Conservation (phyloP, 2,329 filamentous ascomycete genomes). For the Orbilia ellipsospora region DNA sequence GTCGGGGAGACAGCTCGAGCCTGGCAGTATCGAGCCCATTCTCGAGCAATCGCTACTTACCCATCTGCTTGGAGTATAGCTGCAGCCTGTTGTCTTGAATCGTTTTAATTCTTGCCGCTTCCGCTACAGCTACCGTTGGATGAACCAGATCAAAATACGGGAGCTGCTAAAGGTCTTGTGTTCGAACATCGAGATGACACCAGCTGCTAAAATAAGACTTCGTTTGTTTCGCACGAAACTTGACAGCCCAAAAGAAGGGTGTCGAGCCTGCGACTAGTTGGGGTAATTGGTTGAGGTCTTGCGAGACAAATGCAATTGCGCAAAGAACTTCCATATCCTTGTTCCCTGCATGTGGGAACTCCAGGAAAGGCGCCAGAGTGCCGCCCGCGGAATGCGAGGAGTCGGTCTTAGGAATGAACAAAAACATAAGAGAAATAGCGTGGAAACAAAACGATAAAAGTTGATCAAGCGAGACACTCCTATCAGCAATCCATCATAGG, state of each 20-base stretch:
- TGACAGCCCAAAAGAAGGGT: slow-evolving; percentile 54
- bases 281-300: slow-evolving; percentile 52
- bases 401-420: slow-evolving; percentile 41
- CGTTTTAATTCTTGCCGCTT: slow-evolving; percentile 54
- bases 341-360: slow-evolving; percentile 50
- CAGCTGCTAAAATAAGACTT: slow-evolving; percentile 56
- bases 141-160: slow-evolving; percentile 50
- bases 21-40: slow-evolving; percentile 22
- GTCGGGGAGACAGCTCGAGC: slow-evolving; percentile 27
- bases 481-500: slow-evolving; percentile 38
- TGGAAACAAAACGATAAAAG: slow-evolving; percentile 43
- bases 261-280: slow-evolving; percentile 51
- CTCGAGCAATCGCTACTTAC: slow-evolving; percentile 46
- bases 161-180: slow-evolving; percentile 53
- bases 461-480: slow-evolving; percentile 35
- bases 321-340: slow-evolving; percentile 55
- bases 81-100: slow-evolving; percentile 53
- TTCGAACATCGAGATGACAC: slow-evolving; percentile 44
- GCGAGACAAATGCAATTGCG: slow-evolving; percentile 47
- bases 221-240: slow-evolving; percentile 56
- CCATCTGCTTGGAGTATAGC: slow-evolving; percentile 37
- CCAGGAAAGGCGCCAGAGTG: slow-evolving; percentile 51
- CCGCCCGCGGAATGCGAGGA: slow-evolving; percentile 49
- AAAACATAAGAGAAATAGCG: slow-evolving; percentile 12
- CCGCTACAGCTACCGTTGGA: slow-evolving; percentile 51